Base-by-base conservation (phyloP, 495 filamentous ascomycete genomes). In the Penicillium odoratum region DNA sequence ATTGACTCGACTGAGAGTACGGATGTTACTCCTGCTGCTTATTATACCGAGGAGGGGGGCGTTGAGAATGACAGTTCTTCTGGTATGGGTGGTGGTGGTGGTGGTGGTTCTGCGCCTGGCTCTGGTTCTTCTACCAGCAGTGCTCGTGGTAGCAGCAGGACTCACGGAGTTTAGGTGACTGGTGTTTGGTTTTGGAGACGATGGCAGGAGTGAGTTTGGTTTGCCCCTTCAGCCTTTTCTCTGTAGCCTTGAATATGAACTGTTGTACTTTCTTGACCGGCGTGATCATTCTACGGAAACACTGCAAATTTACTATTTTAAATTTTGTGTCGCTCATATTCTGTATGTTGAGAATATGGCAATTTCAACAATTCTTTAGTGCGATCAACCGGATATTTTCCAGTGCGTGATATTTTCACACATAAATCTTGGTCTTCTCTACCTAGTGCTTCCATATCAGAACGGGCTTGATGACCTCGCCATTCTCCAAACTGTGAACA, bases 1-100 rank as follows among this genome's bases (percentile, higher is more conserved):
- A 59, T 77, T 18, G 68, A 77, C 34, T 31, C 59, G 7, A 67
- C 65, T 3, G 58, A 68, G 53, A 59, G 66, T 6, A 63, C 21
- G 1, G 46, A 53, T 16, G 65, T 74, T 21, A 65, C 63, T 3
- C 65, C 73, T 33, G 71, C 73, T 5, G 69, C 67, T 7, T 71
- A 69, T 7, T 69, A 65, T 11, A 74, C 73, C 38, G 68, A 67
- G 61, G 55, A 74, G 26, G 71, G 73, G 11, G 73, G 71, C 36
- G 60, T 73, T 45, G 69, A 69, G 62, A 75, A 75, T 46, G 62
- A 66, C 48, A 63, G 55, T 43, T 63, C 60, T 8, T 40, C 38
- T 26, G 63, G 68, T 28, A 61, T 61, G 45, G 64, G 66, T 46
- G 62, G 62, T 47, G 57, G 62, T 40, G 60, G 63, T 40, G 43